Conservation (phyloP, 805 yeast genomes). For the Schwanniomyces occidentalis region DNA sequence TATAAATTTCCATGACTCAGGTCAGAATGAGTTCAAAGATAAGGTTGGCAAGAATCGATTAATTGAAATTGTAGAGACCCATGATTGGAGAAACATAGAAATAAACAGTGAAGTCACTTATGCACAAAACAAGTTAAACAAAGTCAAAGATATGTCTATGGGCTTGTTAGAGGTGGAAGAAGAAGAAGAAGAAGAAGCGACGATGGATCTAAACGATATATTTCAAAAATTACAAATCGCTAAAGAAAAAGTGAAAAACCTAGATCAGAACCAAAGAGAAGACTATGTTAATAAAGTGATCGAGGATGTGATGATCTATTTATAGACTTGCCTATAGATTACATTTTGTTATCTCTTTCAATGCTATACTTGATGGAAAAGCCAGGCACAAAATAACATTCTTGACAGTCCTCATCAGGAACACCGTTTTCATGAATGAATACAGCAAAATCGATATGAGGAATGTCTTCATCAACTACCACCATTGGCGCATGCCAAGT, state of each 20-base stretch:
- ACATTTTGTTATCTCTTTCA: constrained; percentile 13
- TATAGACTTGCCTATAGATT: constrained; percentile 20
- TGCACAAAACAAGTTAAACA: constrained; percentile 19
- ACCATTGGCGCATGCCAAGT: constrained; percentile 99
- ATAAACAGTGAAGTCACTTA: constrained; percentile 13
- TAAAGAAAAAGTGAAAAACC: constrained; percentile 24
- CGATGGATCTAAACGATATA: constrained; percentile 29
- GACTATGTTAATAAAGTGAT: constrained; percentile 35
- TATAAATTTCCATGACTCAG: constrained; percentile 30
- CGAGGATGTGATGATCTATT: constrained; percentile 39
- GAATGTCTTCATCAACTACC: constrained; percentile 59
- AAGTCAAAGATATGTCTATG: constrained; percentile 25
- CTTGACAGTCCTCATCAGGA: constrained; percentile 78
- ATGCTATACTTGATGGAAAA: constrained; percentile 31
- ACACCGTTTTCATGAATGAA: constrained; percentile 82
- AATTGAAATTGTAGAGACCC: constrained; percentile 47
- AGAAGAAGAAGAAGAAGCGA: constrained; percentile 8
- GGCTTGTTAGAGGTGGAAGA: constrained; percentile 18
- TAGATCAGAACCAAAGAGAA: constrained; percentile 27
- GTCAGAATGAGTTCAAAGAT: constrained; percentile 45
- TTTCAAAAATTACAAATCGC: constrained; percentile 37
- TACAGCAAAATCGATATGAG: constrained; percentile 76
- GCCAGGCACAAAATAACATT: constrained; percentile 68
- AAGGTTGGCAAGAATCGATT: constrained; percentile 43
- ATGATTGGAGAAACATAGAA: constrained; percentile 42